Evolutionary conservation across 208 protist species (phyloP), one percentile per base, ranked within the genome.

Genomic region (Trypanosoma melophagium): DNA sequence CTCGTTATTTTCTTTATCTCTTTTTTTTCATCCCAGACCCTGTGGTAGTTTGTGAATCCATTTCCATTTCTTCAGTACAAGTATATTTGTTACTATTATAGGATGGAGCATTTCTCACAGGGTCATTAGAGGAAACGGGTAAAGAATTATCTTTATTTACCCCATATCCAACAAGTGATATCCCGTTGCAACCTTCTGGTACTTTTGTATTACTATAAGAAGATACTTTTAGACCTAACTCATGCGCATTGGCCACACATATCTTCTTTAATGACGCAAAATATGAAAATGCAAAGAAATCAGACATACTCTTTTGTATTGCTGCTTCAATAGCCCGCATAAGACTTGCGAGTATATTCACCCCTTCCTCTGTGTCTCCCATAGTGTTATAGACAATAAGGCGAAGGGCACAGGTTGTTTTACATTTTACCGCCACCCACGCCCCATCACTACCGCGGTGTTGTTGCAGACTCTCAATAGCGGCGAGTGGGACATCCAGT

Each of bases 281-380:
- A 25, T 67, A 53, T 50, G 44, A 13, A 67, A 67, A 67, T 10
- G 62, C 62, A 55, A 67, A 67, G n/a, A 67, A 47, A 28, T 67
- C 62, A 8, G 12, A 8, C 7, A 58, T 16, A 57, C 22, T 60
- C n/a, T 47, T 9, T 24, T 45, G 62, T n/a, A 55, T 44, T 17
- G 62, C 47, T 9, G 4, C 41, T 16, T 67, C 16, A 60, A 67
- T 67, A 8, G 62, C 47, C 16, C 58, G 58, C 58, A 49, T 16
- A n/a, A 63, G 21, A 24, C 25, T 52, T 17, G 25, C 8, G 7
- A 63, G 14, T 1, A 63, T 41, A 12, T 63, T 42, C 16, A 35
- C 25, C 2, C 31, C 31, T 38, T n/a, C 25, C 7, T 13, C 50
- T 28, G 50, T 24, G 2, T 59, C 31, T n/a, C 31, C 14, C n/a